Evolutionary conservation across 2,329 filamentous ascomycete species (phyloP).

Genomic region (Diaporthe nobilis): DNA sequence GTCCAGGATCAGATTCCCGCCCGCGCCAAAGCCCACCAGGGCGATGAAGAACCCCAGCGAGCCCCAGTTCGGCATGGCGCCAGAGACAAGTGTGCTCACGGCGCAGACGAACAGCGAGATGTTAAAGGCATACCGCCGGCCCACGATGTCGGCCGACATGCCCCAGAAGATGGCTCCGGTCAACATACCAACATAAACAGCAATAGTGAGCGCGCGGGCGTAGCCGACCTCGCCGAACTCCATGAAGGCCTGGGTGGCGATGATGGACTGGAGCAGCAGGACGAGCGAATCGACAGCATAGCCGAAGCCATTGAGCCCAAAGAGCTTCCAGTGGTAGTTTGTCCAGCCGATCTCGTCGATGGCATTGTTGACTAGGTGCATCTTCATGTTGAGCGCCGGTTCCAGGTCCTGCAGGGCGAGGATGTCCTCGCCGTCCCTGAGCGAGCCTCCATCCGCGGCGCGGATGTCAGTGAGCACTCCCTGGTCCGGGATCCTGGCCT

Average conservation of each 20-base stretch:
- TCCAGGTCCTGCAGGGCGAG: slow-evolving; percentile 65
- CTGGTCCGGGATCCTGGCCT: background rate
- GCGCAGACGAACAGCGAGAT: slow-evolving; percentile 74
- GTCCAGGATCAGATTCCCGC: slow-evolving; percentile 75
- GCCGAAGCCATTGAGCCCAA: slow-evolving; percentile 74
- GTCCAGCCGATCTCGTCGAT: slow-evolving; percentile 75
- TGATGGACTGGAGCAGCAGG: slow-evolving; percentile 72
- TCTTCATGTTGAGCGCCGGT: slow-evolving; percentile 67
- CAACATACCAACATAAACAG: slow-evolving; percentile 70
- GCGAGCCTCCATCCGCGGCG: slow-evolving; percentile 23
- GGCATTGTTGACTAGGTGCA: slow-evolving; percentile 70
- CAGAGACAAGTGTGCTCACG: slow-evolving; percentile 71
- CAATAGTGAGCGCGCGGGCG: slow-evolving; percentile 70
- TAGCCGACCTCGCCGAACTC: slow-evolving; percentile 72
- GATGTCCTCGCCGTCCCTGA: slow-evolving; percentile 54
- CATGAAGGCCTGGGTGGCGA: slow-evolving; percentile 68
- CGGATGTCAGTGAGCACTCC: background rate
- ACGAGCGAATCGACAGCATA: slow-evolving; percentile 64
- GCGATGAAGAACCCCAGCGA: slow-evolving; percentile 75
- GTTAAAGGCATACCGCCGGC: slow-evolving; percentile 78
- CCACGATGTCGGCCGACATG: slow-evolving; percentile 76
- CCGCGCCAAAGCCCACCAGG: slow-evolving; percentile 74
- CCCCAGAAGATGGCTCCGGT: slow-evolving; percentile 78
- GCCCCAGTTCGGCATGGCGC: slow-evolving; percentile 76
- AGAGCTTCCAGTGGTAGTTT: slow-evolving; percentile 70